Base-by-base conservation (phyloP, 768 basidiomycete genomes). In the Rubroboletus satanas region DNA sequence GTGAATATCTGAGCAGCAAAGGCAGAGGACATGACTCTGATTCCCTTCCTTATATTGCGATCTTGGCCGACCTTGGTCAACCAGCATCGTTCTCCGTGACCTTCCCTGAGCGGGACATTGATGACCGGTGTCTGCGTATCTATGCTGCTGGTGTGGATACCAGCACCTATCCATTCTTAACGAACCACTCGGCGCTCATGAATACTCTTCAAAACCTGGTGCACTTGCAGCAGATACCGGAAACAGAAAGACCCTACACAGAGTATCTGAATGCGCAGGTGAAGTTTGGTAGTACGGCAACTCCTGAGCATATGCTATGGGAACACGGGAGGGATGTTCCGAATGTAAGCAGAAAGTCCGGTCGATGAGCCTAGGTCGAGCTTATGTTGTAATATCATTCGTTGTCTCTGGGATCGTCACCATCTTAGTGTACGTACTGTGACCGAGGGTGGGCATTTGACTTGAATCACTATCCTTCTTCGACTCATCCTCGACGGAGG, bases 391-490 rank as follows among this genome's bases (percentile, higher is more conserved):
- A 42, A 15, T 15, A 9, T 5, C 2, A 41, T 41, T 14, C n/a
- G 5, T 26, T 5, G 21, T 15, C 23, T 23, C 14, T 26, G 14
- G 18, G 12, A 23, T 41, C 5, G 10, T 11, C 4, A 18, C 10
- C 9, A 23, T 7, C 11, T 41, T 39, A 41, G 18, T 12, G 21
- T 21, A 23, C 7, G 21, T 21, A 41, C 17, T n/a, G 17, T 9
- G 17, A 37, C 37, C 17, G 37, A n/a, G 8, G 37, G 8, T 37
- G 37, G n/a, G 17, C 81, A n/a, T 17, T 38, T 37, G 15, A n/a
- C 36, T 14, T 33, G 33, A 33, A 33, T 33, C 14, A 33, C 12
- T 14, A 33, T 33, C 12, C 5, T 14, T 33, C 14, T 14, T 33
- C 26, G 33, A 33, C 33, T n/a, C n/a, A 6, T 14, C 31, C 10